Base-by-base conservation (phyloP, 495 filamentous ascomycete species). In the Neurospora sp. region DNA sequence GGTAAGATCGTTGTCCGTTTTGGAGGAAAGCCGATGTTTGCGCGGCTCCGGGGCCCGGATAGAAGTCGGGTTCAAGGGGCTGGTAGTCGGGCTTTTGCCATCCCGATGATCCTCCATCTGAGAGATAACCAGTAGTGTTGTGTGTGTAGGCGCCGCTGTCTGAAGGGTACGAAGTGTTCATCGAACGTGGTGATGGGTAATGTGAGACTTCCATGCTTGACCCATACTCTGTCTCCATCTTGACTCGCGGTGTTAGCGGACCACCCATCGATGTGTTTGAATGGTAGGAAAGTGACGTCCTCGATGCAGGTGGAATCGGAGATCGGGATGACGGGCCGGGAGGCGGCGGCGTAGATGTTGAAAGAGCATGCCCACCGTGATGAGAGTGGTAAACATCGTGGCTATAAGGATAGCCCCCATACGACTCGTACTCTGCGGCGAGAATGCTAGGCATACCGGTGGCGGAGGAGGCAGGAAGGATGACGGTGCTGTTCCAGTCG, bases 401-500 rank as follows among this genome's bases (percentile, higher is more conserved):
- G 73, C 77, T 80, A 69, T 86, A 87, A 8, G 79, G 71, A 74
- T 85, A 86, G 70, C 80, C 81, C 61, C 82, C 81, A 74, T 87
- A 89, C 31, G 84, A 76, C 72, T 86, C 85, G 77, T 88, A 89
- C 39, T 86, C 87, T 61, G 82, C 79, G 35, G 85, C 82, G 69
- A 88, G 80, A 69, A 88, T 84, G 72, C 82, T 84, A 71, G 85
- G 83, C 76, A 83, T 80, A 69, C 78, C 76, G 59, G 80, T 75
- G 39, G 82, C 80, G 0, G 83, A 80, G 59, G 84, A 82, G 70
- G 77, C 77, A 37, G 81, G 77, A 46, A 84, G 80, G 53, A 84
- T 78, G 27, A 82, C 77, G 11, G 76, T 39, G 72, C 72, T 80
- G 75, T 74, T 80, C 83, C 83, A 85, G 68, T 81, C 82, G 44